phyloP scores from a whole-genome alignment of 2,329 filamentous ascomycete genomes.

The Chaetomiaceae sp. region DNA sequence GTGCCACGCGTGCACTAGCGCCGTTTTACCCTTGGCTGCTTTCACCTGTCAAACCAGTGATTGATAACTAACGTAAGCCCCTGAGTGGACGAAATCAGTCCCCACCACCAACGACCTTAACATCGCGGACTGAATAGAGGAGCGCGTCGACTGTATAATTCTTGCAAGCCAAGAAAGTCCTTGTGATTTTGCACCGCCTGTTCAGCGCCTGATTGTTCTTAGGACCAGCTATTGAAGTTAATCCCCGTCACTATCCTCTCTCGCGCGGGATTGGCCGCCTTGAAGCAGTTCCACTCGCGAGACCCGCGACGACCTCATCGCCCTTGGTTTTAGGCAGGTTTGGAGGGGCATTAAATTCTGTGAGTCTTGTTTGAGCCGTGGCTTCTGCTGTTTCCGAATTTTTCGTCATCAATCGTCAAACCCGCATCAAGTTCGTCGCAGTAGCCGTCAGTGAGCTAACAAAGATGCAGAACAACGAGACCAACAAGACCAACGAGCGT shows the following conservation, averaged over 20 bases:
- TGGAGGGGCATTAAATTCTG: background rate
- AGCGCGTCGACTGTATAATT: background rate
- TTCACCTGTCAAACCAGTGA: no score
- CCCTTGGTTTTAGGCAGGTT: background rate
- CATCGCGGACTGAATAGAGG: background rate
- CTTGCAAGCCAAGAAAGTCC: background rate
- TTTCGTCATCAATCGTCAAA: background rate
- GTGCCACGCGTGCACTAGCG: conserved; percentile 9
- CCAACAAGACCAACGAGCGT: background rate
- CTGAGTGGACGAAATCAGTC: background rate
- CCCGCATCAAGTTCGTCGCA: background rate
- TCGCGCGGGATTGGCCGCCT: conserved; percentile 12
- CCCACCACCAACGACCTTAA: conserved; percentile 1
- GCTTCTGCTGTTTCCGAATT: background rate
- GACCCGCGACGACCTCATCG: conserved; percentile 4
- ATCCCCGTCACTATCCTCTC: background rate
- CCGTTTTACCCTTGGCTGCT: conserved; percentile 10
- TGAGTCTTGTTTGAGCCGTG: background rate
- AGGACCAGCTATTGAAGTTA: background rate
- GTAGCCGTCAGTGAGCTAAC: conserved; percentile 1
- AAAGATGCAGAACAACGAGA: background rate
- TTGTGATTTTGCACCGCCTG: background rate
- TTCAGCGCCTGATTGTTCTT: background rate
- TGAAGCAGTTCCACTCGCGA: background rate
- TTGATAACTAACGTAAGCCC: no score